Evolutionary conservation across 495 filamentous ascomycete genomes (phyloP), one percentile per base, ranked within the genome.

Genomic region (Pseudoneurospora amorphoporcata): DNA sequence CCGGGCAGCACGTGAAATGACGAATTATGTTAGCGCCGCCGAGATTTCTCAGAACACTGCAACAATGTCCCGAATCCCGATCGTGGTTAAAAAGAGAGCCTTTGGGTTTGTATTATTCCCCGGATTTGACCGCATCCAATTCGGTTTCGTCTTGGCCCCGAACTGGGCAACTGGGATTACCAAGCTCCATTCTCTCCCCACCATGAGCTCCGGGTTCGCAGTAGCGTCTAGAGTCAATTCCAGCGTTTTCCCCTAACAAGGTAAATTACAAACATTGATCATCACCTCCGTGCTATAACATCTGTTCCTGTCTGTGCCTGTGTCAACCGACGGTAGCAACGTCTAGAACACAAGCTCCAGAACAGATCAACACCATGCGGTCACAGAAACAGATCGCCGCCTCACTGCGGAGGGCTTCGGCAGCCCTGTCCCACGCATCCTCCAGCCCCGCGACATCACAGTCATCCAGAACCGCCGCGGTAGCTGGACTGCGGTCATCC

Each of bases 1-100:
- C 16, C 41, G 41, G 41, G 41, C 29, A 65, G 61, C 79, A 80
- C 79, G 79, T 80, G 79, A 80, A 79, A 80, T 79, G 77, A 75
- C 77, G 79, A 74, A 29, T 65, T 65, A 8, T 65, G 29, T 17
- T 65, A 65, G 53, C 53, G 53, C 29, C 53, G 53, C 35, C 53
- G 29, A 65, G 29, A 65, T 65, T 65, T 65, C 29, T 37, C 6
- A 65, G 23, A 35, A 35, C 29, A 65, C 53, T 65, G 53, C 53
- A 65, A 65, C 29, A 65, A 35, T 65, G 53, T 17, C 53, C 53
- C 23, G 29, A 65, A 61, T 17, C 53, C 53, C 53, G 53, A 61
- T 61, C 12, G 53, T 32, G 6, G 35, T 35, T 23, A 35, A 61
- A n/a, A n/a, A n/a, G 47, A 58, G 19, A 19, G 53, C 53, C 53